Base-by-base conservation (phyloP, 2,329 filamentous ascomycete species). In the Periglandula ipomoeae region DNA sequence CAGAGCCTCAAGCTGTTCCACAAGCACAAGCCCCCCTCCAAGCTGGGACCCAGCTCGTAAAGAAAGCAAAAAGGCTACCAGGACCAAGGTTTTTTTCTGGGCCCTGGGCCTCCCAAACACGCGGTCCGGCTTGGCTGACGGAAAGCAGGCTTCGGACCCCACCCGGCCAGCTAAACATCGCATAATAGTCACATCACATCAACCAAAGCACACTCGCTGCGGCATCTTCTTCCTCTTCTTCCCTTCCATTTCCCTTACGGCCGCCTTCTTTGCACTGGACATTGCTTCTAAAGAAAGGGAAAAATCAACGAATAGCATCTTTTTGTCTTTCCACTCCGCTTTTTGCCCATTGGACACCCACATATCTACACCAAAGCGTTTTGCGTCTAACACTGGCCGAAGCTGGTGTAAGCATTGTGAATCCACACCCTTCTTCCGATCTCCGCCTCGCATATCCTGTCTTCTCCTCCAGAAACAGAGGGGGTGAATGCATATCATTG, bases 101-200 rank as follows among this genome's bases (percentile, higher is more conserved):
- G 15, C 8, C 15, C 30, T 15, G 30, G 30, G 30, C 8, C 35
- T n/a, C 19, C n/a, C 15, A 19, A 38, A 7, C 15, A 38, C 35
- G 35, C 35, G 6, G 35, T 38, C 19, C 34, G 44, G 19, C 23
- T 40, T 40, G 44, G 35, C 44, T 38, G 42, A 35, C 27, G 27
- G 27, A 44, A 34, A 13, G 26, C 32, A 24, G 35, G n/a, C 26
- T 27, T 37, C 37, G 24, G n/a, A 42, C 39, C 39, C 37, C 39
- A 26, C 45, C 17, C 26, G 24, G 30, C 30, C n/a, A 47, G 37
- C 9, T 24, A 27, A 34, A 30, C 15, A 43, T 43, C 20, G 15
- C 39, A 43, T 43, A 48, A 48, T 35, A 17, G 19, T 34, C 35
- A 47, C 37, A 41, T 47, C 37, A 32, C 37, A 20, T 22, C 27